Evolutionary conservation across 371 early-diverging fungal species (phyloP).

Genomic region (Syncephalastrum racemosum): DNA sequence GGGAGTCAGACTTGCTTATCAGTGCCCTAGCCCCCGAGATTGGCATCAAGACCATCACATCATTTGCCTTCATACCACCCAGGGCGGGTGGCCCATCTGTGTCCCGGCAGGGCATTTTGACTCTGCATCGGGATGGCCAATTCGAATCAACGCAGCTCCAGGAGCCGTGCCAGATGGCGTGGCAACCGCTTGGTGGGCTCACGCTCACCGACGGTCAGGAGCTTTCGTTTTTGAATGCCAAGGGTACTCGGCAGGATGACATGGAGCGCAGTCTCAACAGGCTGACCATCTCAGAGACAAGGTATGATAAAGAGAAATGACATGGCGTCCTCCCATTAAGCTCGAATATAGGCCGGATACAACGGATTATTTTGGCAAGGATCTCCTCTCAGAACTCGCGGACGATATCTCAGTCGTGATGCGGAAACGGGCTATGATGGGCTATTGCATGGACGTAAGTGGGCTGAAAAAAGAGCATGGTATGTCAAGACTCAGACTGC

Average conservation of each 20-base stretch:
- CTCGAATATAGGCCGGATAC: not conserved
- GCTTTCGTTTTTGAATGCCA: conserved; percentile 4
- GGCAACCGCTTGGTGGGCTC: conserved; percentile 65
- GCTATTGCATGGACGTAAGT: conserved; percentile 77
- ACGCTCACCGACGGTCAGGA: conserved; percentile 51
- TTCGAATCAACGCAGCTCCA: conserved; percentile 61
- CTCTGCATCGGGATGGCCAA: conserved; percentile 59
- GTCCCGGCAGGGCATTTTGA: conserved; percentile 39
- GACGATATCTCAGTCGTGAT: conserved; percentile 79
- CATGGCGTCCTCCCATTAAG: too few relatives aligned
- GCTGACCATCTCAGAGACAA: too few relatives aligned
- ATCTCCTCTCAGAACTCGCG: conserved; percentile 28
- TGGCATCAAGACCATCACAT: conserved; percentile 40
- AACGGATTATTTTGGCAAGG: conserved; percentile 1
- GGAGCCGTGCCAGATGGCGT: conserved; percentile 60
- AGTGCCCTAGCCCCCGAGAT: conserved; percentile 38
- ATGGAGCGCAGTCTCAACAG: not conserved
- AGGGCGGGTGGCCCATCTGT: conserved; percentile 25
- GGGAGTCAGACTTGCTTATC: too few relatives aligned
- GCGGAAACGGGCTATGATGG: conserved; percentile 66
- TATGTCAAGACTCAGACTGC: conserved; percentile 8
- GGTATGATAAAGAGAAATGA: too few relatives aligned
- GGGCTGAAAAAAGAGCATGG: conserved; percentile 9
- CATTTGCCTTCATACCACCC: conserved; percentile 67
- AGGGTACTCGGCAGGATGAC: not conserved